Percentiles rank a stretch among this genome's conserved stretches.
Conservation (phyloP, 2,329 filamentous ascomycete species). For the Teratosphaeria viscida region DNA sequence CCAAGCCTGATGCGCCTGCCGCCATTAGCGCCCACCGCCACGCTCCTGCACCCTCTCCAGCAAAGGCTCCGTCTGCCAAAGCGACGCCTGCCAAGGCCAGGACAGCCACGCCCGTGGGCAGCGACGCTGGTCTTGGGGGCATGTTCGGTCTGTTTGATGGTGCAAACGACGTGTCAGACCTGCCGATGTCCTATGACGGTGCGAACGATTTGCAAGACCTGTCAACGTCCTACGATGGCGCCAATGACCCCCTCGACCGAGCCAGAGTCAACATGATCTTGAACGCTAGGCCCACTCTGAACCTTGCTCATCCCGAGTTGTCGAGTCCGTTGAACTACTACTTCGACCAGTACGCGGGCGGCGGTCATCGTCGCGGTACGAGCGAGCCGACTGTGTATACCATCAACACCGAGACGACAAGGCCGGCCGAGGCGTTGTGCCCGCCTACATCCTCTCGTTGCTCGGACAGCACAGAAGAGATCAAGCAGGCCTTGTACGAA, state of each 20-base stretch:
- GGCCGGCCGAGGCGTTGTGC: not conserved
- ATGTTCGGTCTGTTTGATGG: constrained; percentile 26
- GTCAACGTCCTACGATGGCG: not conserved
- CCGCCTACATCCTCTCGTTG: not conserved
- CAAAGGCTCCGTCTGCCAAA: not conserved
- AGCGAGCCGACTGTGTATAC: not conserved
- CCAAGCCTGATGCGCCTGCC: not conserved
- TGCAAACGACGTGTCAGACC: constrained; percentile 14
- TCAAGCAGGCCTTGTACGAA: not conserved
- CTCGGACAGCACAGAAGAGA: not conserved
- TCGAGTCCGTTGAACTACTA: not conserved
- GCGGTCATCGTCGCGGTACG: not conserved
- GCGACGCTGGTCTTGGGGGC: constrained; percentile 10
- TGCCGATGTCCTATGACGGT: not conserved
- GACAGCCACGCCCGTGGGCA: not conserved
- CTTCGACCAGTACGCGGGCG: not conserved
- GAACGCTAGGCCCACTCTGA: not conserved
- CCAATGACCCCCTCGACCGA: not conserved
- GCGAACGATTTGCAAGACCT: not conserved
- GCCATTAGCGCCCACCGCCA: not conserved
- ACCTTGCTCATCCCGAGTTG: not conserved
- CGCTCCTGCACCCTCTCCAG: not conserved
- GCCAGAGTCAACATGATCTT: not conserved
- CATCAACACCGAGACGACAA: not conserved
- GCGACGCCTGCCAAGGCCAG: not conserved